A percentile compares a stretch with the other conserved stretches of the same genome.
Conservation (phyloP, 2,329 filamentous ascomycete genomes). For the Epicoccum sorghinum region DNA sequence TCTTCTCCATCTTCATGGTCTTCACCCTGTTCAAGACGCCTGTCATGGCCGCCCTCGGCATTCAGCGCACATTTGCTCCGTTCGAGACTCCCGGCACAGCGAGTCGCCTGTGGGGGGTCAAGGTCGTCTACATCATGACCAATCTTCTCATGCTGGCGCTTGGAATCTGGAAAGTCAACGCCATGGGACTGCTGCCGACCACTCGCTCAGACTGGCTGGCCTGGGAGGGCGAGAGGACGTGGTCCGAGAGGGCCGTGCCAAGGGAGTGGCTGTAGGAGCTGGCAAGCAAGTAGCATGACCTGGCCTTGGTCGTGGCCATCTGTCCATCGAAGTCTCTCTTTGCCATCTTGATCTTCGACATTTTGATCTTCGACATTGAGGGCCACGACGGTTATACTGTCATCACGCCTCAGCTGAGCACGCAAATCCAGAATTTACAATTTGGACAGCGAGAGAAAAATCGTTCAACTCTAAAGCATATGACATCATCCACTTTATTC, state of each 20-base stretch:
- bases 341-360: no score
- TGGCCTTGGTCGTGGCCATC: conserved; percentile 5
- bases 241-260: conserved; percentile 46
- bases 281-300: conserved; percentile 1
- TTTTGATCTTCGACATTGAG: no score
- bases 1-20: conserved; percentile 99
- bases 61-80: conserved; percentile 86
- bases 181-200: conserved; percentile 94
- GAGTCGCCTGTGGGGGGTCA: conserved; percentile 77
- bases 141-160: conserved; percentile 83
- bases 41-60: conserved; percentile 79
- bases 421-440: no score
- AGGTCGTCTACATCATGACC: conserved; percentile 85
- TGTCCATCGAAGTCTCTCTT: not conserved
- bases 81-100: conserved; percentile 85
- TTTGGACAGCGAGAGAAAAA: no score
- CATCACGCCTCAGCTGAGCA: no score
- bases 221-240: conserved; percentile 77
- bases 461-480: no score
- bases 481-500: no score
- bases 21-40: conserved; percentile 99
- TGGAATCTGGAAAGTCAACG: conserved; percentile 95
- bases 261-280: conserved; percentile 40
- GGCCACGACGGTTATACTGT: no score
- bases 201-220: conserved; percentile 97